Conservation (phyloP, 352 stramenopile genomes). For the Phytophthora podocarpi region DNA sequence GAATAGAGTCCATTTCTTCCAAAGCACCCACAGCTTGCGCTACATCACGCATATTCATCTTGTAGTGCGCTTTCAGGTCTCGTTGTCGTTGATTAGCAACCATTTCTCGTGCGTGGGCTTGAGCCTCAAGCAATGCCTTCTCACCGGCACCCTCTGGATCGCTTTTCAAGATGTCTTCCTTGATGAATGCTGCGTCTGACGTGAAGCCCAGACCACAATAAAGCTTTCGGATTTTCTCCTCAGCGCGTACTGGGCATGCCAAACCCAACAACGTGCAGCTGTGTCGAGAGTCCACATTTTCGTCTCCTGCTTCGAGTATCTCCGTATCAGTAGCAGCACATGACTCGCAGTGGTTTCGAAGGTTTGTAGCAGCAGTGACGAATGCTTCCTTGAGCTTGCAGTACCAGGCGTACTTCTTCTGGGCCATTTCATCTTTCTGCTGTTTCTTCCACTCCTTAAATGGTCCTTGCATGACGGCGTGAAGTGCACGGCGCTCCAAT, state of each 20-base stretch:
- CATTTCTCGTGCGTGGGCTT: constrained; percentile 50
- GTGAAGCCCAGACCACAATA: constrained; percentile 69
- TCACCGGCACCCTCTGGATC: constrained; percentile 66
- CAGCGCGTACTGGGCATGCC: constrained; percentile 55
- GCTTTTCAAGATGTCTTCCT: constrained; percentile 72
- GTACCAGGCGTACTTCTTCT: constrained; percentile 84
- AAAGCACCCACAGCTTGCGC: constrained; percentile 61
- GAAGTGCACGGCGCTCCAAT: constrained; percentile 87
- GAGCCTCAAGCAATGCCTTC: constrained; percentile 63
- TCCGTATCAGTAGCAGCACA: no score
- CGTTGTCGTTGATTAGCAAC: constrained; percentile 52
- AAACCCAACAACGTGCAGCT: constrained; percentile 47
- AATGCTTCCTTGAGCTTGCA: constrained; percentile 79
- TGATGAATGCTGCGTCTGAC: constrained; percentile 41
- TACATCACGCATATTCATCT: constrained; percentile 52
- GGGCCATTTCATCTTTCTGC: constrained; percentile 81
- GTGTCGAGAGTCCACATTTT: constrained; percentile 13
- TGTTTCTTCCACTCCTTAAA: constrained; percentile 77
- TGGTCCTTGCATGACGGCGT: constrained; percentile 64
- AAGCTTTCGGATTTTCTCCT: constrained; percentile 46
- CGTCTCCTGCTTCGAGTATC: neutral
- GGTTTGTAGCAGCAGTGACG: constrained; percentile 33
- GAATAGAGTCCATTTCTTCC: constrained; percentile 60
- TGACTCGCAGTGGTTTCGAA: constrained; percentile 35
- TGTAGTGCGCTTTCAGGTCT: constrained; percentile 68